Evolutionary conservation across 495 filamentous ascomycete genomes (phyloP), one percentile per base, ranked within the genome.

Genomic region (Pyrenula massariospora): DNA sequence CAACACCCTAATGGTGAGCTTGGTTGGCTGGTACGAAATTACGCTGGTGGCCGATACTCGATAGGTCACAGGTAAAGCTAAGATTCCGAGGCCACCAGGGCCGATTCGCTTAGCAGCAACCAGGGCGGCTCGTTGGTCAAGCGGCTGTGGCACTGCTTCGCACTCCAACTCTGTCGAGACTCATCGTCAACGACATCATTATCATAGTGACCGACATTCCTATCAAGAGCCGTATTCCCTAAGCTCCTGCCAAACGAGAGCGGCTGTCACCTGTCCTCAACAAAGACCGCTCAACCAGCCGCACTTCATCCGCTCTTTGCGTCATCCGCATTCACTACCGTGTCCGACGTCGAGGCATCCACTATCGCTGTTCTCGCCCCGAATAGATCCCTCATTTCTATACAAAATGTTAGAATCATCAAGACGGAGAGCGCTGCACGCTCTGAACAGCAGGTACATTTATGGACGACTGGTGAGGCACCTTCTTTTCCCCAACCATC

Each of bases 371-470:
- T 20, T 24, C 53, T 57, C 56, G 50, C 53, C 25, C 53, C 59
- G 53, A 52, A 56, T 59, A 48, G 51, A 50, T 23, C 50, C 60
- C n/a, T 56, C 63, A 5, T 42, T 42, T 15, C 15, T 15, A 5
- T 21, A 22, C 20, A 66, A 56, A 48, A 78, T 78, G 76, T 70
- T 79, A 57, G 68, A 68, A 52, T 60, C 66, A 47, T 58, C 75
- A 48, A 78, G 84, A 58, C 79, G 81, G 51, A 83, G 80, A 60
- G 73, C 87, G 58, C 67, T 84, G 57, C 79, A 85, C 66, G 75
- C 79, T 54, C 72, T 91, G 58, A 91, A 92, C 65, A 80, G 75
- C 65, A 83, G 85, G 68, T 92, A 84, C 65, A 86, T 94, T 56
- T 89, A 83, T 69, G 89, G 86, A 67, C 82, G 80, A 64, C 68